Evolutionary conservation across 202 grass and related monocot genomes (phyloP).

Genomic region (Elaeis oleifera): DNA sequence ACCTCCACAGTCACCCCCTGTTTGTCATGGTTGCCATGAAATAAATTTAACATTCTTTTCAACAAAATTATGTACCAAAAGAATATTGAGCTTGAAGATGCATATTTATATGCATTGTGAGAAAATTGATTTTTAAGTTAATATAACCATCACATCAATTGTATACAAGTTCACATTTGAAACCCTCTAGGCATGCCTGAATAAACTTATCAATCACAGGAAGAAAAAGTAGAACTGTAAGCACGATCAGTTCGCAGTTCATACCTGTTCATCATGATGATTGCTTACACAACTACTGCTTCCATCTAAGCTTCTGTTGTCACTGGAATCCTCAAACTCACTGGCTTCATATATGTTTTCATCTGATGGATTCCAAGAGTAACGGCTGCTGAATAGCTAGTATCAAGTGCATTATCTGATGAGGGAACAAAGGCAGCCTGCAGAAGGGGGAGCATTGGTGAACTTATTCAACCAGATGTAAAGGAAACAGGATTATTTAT

Average conservation of each 20-base stretch:
- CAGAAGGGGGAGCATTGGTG: conserved; percentile 30
- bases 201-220: neutral
- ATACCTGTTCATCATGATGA: conserved; percentile 81
- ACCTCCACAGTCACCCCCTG: conserved; percentile 70
- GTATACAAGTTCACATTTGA: neutral
- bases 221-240: conserved; percentile 1
- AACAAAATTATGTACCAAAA: conserved; percentile 2
- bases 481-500: conserved; percentile 16
- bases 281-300: conserved; percentile 94
- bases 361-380: conserved; percentile 94
- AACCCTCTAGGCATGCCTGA: too few species aligned
- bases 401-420: conserved; percentile 84
- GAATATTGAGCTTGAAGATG: too few species aligned
- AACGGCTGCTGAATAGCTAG: conserved; percentile 96
- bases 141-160: too few species aligned
- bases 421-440: conserved; percentile 98
- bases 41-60: conserved; percentile 7
- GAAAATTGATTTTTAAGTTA: neutral
- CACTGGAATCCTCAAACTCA: conserved; percentile 86
- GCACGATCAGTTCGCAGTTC: neutral
- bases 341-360: conserved; percentile 84
- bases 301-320: conserved; percentile 84
- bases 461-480: neutral
- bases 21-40: conserved; percentile 24
- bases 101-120: neutral